phyloP scores from a whole-genome alignment of 2,329 filamentous ascomycete species.

The Chalaropsis thielavioides region DNA sequence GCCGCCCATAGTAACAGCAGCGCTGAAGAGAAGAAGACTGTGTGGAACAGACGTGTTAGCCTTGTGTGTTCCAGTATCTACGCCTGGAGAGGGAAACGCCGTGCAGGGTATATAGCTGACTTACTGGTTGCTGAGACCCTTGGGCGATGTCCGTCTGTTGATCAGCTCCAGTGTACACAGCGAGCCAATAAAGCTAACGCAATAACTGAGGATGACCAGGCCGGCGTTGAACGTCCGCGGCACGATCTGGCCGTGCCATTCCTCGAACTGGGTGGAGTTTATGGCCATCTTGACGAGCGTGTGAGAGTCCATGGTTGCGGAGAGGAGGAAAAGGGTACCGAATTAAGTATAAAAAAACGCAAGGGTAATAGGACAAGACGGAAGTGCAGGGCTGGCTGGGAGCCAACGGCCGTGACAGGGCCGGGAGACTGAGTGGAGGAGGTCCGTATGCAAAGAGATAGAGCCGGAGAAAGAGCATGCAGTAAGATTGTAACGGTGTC shows the following conservation, averaged over 20 bases:
- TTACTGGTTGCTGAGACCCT: constrained; percentile 56
- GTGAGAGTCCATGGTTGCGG: background rate
- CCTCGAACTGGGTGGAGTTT: constrained; percentile 24
- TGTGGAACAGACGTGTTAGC: background rate
- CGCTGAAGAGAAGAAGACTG: constrained; percentile 49
- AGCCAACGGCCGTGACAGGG: background rate
- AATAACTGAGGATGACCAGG: constrained; percentile 57
- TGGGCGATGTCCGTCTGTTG: constrained; percentile 56
- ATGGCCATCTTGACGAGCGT: background rate
- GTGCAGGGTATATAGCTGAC: constrained; percentile 21
- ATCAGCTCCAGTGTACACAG: constrained; percentile 70
- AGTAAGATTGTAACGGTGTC: too few species aligned
- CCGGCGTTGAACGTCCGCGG: constrained; percentile 39
- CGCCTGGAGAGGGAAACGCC: background rate
- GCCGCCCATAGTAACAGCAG: constrained; percentile 58
- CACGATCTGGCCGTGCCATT: constrained; percentile 33
- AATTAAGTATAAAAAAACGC: background rate
- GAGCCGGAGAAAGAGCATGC: too few species aligned
- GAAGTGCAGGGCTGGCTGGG: background rate
- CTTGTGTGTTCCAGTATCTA: background rate
- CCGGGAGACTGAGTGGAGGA: background rate
- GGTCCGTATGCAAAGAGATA: background rate
- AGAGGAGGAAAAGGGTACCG: background rate
- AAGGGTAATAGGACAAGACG: background rate
- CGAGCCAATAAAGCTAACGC: constrained; percentile 65